These are phyloP conservation scores for Cladosporium sp. DNA, from an alignment of 2,329 filamentous ascomycete genomes.

Conservation along the genomic window DNA sequence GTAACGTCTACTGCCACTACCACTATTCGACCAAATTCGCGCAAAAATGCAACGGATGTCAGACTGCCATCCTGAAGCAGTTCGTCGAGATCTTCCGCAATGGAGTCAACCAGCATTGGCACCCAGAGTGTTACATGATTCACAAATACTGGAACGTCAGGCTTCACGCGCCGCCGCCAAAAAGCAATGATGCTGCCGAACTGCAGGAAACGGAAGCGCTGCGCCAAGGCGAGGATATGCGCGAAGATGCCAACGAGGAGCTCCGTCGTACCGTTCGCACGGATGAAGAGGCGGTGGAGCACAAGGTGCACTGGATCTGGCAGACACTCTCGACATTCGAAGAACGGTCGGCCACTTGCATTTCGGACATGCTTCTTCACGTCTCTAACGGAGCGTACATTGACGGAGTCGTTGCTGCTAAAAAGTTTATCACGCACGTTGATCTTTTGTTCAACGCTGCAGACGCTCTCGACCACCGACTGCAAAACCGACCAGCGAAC, in stretches of 20 bases:
- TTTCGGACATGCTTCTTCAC: constrained; percentile 97
- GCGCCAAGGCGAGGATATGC: constrained; percentile 29
- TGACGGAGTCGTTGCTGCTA: constrained; percentile 89
- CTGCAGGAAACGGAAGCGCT: constrained; percentile 22
- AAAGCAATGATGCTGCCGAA: constrained; percentile 33
- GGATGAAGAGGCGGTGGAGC: constrained; percentile 91
- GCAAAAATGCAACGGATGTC: constrained; percentile 92
- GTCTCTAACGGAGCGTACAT: constrained; percentile 97
- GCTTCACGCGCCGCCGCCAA: constrained; percentile 46
- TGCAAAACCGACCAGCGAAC: constrained; percentile 43
- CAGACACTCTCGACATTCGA: constrained; percentile 96
- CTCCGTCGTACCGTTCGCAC: constrained; percentile 72
- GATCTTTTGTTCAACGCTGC: constrained; percentile 88
- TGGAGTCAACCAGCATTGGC: constrained; percentile 98
- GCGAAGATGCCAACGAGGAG: constrained; percentile 58
- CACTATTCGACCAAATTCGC: constrained; percentile 98
- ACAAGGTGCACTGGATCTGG: constrained; percentile 98
- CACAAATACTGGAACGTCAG: constrained; percentile 99
- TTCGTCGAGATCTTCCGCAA: constrained; percentile 99
- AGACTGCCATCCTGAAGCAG: constrained; percentile 95
- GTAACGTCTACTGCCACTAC: constrained; percentile 95
- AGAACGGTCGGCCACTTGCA: constrained; percentile 95
- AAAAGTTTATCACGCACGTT: constrained; percentile 94
- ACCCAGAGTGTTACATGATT: constrained; percentile 99
- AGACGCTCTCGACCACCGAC: constrained; percentile 74